Conservation (phyloP, 768 basidiomycete species). For the Tricholoma hemisulphureum region DNA sequence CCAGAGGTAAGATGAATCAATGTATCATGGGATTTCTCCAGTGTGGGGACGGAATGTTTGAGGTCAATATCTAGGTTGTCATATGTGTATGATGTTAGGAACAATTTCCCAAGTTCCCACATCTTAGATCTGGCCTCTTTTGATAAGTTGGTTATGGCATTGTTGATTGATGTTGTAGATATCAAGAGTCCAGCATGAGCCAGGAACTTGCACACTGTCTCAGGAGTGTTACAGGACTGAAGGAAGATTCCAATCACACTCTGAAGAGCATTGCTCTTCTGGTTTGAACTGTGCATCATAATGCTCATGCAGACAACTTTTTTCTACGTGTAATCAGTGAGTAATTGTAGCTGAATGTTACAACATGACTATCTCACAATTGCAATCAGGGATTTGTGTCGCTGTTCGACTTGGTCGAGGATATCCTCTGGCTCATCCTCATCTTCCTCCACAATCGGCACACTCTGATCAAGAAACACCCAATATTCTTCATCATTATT, state of each 20-base stretch:
- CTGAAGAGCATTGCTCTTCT: slow-evolving; percentile 23
- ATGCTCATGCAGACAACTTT: slow-evolving; percentile 23
- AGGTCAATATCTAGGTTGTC: slow-evolving; percentile 45
- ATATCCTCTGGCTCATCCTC: slow-evolving; percentile 3
- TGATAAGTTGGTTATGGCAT: slow-evolving; percentile 21
- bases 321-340: slow-evolving; percentile 15
- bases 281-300: slow-evolving; percentile 25
- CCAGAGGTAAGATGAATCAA: slow-evolving; percentile 29
- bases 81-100: slow-evolving; percentile 31
- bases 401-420: neutral
- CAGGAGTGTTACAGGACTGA: slow-evolving; percentile 24
- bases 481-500: neutral
- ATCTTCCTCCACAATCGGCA: slow-evolving; percentile 4
- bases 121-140: slow-evolving; percentile 17
- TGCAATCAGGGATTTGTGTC: neutral
- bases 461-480: slow-evolving; percentile 2
- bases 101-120: slow-evolving; percentile 10
- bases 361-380: slow-evolving; percentile 6
- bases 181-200: slow-evolving; percentile 28
- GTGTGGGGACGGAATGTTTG: slow-evolving; percentile 23
- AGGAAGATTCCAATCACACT: slow-evolving; percentile 29
- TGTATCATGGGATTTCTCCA: slow-evolving; percentile 20
- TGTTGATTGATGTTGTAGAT: slow-evolving; percentile 22
- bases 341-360: neutral
- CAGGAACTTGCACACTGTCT: slow-evolving; percentile 26